Evolutionary conservation across 2,329 filamentous ascomycete species (phyloP).

Genomic region (Thelonectria rubi): DNA sequence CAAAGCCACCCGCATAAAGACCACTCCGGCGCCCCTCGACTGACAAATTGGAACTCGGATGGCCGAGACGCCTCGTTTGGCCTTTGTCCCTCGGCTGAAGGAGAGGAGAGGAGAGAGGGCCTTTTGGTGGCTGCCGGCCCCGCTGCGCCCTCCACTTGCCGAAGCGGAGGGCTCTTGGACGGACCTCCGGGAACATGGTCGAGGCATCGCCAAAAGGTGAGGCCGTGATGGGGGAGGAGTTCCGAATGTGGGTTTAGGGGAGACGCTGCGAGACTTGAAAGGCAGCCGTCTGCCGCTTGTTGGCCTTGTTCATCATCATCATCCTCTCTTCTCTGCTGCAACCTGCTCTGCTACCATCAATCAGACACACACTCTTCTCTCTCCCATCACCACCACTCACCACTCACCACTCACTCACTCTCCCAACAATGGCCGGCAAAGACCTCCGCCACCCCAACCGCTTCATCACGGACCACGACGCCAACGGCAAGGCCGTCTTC

Average conservation of each 20-base stretch:
- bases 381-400: constrained; percentile 1
- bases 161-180: not conserved
- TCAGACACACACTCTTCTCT: too few species aligned
- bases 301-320: not conserved
- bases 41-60: not conserved
- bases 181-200: not conserved
- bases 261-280: constrained; percentile 11
- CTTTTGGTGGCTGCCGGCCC: constrained; percentile 8
- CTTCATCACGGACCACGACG: constrained; percentile 35
- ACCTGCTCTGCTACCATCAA: not conserved
- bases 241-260: constrained; percentile 11
- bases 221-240: constrained; percentile 22
- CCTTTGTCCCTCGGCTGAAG: not conserved
- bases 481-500: constrained; percentile 34
- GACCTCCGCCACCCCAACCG: constrained; percentile 31
- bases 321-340: not conserved
- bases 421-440: constrained; percentile 24
- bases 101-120: not conserved
- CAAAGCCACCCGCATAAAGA: not conserved
- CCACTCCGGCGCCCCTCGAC: not conserved
- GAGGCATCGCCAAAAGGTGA: constrained; percentile 8
- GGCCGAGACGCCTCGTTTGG: not conserved
- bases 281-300: constrained; percentile 5
- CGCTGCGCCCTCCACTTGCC: constrained; percentile 21
- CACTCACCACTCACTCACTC: too few species aligned